Conservation (phyloP, 768 basidiomycete genomes). For the Terana coerulea region DNA sequence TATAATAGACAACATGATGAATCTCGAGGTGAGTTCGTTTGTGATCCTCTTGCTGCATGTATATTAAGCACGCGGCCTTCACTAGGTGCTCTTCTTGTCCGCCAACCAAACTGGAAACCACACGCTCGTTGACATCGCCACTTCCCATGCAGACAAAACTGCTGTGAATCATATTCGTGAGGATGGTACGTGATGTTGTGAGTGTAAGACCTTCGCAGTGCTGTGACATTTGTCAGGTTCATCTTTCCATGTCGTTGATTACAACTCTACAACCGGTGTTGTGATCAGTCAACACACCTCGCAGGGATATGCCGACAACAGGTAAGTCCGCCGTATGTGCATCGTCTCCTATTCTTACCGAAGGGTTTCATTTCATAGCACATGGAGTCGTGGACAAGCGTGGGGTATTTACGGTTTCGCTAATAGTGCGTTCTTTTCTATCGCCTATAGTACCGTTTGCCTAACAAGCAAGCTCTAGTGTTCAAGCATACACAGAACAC, state of each 20-base stretch:
- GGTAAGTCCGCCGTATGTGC: conserved; percentile 13
- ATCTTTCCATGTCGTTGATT: conserved; percentile 56
- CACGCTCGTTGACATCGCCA: conserved; percentile 57
- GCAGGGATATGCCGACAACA: conserved; percentile 57
- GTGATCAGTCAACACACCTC: conserved; percentile 55
- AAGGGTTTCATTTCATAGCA: conserved; percentile 35
- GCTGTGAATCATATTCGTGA: conserved; percentile 61
- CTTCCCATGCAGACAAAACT: conserved; percentile 61
- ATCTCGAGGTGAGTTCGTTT: conserved; percentile 50
- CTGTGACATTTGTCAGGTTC: conserved; percentile 19
- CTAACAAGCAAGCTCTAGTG: conserved; percentile 45
- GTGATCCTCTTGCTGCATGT: background rate
- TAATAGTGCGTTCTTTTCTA: conserved; percentile 46
- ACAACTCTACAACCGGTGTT: conserved; percentile 58
- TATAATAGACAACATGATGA: conserved; percentile 83
- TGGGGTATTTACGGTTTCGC: conserved; percentile 72
- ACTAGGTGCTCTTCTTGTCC: conserved; percentile 49
- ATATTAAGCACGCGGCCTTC: background rate
- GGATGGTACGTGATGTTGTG: conserved; percentile 43
- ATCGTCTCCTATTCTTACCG: background rate
- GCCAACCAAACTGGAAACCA: conserved; percentile 56
- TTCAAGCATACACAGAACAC: conserved; percentile 46
- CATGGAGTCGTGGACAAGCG: conserved; percentile 72
- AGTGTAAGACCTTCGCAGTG: background rate
- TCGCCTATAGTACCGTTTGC: background rate